Conservation (phyloP, 2,329 filamentous ascomycete species). For the Monascus ruber region DNA sequence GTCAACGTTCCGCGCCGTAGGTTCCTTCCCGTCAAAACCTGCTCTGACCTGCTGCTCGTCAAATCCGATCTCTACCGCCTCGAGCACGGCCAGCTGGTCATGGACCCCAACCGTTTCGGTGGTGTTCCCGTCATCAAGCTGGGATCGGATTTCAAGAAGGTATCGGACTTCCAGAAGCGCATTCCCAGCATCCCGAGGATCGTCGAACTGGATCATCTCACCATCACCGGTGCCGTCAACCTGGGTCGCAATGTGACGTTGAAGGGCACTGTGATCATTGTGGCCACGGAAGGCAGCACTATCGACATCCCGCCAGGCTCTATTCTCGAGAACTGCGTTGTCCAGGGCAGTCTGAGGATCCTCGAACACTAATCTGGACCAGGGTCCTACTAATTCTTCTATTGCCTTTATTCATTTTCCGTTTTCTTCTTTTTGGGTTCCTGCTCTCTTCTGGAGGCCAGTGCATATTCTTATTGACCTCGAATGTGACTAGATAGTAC, state of each 20-base stretch:
- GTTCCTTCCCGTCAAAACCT: constrained; percentile 99
- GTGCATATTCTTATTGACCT: too few species aligned
- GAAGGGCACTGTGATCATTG: constrained; percentile 97
- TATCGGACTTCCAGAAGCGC: constrained; percentile 57
- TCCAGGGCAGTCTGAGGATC: constrained; percentile 83
- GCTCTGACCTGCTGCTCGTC: constrained; percentile 98
- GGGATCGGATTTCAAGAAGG: constrained; percentile 99
- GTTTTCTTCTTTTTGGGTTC: constrained; percentile 1
- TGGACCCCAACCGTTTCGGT: constrained; percentile 92
- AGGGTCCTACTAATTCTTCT: background rate
- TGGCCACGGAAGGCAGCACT: constrained; percentile 92
- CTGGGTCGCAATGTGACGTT: constrained; percentile 88
- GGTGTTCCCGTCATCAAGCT: constrained; percentile 98
- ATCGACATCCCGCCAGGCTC: constrained; percentile 96
- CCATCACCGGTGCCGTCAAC: constrained; percentile 95
- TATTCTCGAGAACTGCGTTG: constrained; percentile 95
- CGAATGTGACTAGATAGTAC: too few species aligned
- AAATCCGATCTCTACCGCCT: constrained; percentile 98
- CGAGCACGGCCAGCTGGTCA: constrained; percentile 95
- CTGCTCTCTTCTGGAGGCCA: too few species aligned
- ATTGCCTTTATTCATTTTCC: constrained; percentile 2
- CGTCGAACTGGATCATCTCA: constrained; percentile 58
- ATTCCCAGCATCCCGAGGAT: constrained; percentile 41
- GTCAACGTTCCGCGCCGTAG: constrained; percentile 96
- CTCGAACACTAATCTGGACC: constrained; percentile 48